Percentiles rank a stretch among this genome's conserved stretches.
phyloP scores from a whole-genome alignment of 306 rosid species.

The Elaeagnus macrophylla region DNA sequence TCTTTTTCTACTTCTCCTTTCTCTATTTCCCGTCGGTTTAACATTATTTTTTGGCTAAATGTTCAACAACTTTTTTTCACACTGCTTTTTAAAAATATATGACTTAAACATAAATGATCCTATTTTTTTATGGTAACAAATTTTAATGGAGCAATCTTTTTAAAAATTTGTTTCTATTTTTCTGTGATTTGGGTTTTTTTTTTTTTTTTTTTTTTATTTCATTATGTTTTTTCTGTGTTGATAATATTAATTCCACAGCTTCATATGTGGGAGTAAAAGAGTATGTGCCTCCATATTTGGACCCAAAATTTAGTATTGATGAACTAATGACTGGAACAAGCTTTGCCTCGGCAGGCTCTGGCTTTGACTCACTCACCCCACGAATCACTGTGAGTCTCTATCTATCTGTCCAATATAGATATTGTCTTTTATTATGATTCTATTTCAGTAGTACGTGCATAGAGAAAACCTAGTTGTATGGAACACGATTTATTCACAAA shows the following conservation, averaged over 20 bases:
- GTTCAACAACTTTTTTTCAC: too few species aligned
- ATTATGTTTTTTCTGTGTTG: neutral
- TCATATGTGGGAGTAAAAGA: constrained; percentile 53
- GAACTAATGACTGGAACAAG: constrained; percentile 60
- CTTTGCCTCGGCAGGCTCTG: constrained; percentile 76
- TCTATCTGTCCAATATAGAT: neutral
- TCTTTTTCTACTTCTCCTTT: too few species aligned
- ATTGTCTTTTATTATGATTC: neutral
- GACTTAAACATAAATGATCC: too few species aligned
- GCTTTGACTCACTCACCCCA: constrained; percentile 64
- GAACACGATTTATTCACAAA: too few species aligned
- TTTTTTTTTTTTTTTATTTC: neutral
- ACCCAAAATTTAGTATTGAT: constrained; percentile 32
- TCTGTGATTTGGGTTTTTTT: neutral
- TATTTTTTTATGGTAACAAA: too few species aligned
- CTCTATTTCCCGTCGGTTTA: too few species aligned
- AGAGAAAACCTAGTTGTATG: too few species aligned
- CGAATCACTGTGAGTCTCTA: constrained; percentile 24
- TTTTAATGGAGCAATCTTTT: too few species aligned
- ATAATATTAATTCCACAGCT: constrained; percentile 24
- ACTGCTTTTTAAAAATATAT: too few species aligned
- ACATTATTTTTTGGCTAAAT: too few species aligned
- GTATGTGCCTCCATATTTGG: constrained; percentile 58
- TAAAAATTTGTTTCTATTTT: too few species aligned
- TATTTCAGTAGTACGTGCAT: neutral